Evolutionary conservation across 495 filamentous ascomycete species (phyloP), one percentile per base, ranked within the genome.

Genomic region (Sabuloglossum arenarium): DNA sequence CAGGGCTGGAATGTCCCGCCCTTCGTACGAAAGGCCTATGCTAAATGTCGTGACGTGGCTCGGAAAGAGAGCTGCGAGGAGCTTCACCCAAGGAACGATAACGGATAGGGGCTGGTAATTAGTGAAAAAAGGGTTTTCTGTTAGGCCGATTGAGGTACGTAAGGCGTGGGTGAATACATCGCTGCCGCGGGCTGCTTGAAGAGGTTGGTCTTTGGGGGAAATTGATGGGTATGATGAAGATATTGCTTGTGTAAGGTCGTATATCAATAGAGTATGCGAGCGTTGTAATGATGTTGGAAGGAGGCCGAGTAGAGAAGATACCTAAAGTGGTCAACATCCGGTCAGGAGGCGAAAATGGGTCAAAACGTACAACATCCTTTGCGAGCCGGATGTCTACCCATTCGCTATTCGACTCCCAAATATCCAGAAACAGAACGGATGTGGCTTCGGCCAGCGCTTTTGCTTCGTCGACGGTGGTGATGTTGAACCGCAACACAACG

Each of bases 371-470:
- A 56, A 89, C 81, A 60, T 84, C 81, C 64, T 86, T 77, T 31
- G 82, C 71, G 28, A 97, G 65, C 32, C 88, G 74, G 30, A 97
- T 82, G 67, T 98, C 91, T n/a, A 89, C 86, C 72, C 80, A 90
- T 43, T 86, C 73, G 6, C 81, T 72, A 3, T 81, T 86, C 53
- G 85, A 87, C 19, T 82, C 81, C 91, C 91, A 98, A 3, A 95
- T 79, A 65, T 98, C 91, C 8, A 97, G 68, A 59, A 88, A 79
- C 30, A 96, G 75, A 39, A 81, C 78, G 47, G 84, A 75, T 9
- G 82, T 71, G 16, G 87, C 91, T 56, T 82, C 74, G 11, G 81
- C 77, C 57, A 98, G 70, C 1, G 82, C 81, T 46, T 70, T 69
- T 54, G 85, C 84, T 61, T 98, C 85, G 27, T 80, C 74, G 11